Base-by-base conservation (phyloP, 2,329 filamentous ascomycete genomes). In the Aspergillus aculeatus region DNA sequence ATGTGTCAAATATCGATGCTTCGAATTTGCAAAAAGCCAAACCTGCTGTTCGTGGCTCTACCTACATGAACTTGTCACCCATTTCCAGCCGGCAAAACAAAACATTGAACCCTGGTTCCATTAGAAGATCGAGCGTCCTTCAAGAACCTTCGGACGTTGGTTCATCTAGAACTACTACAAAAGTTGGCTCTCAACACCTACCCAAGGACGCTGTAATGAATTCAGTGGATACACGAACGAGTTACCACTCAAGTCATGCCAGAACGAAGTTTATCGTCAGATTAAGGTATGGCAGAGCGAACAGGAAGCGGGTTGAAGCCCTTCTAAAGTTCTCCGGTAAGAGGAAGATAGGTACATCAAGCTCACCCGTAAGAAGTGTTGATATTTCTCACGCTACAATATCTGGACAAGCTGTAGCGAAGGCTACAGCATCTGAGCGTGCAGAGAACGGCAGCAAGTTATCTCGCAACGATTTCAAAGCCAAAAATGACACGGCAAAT, bases 231-330 rank as follows among this genome's bases (percentile, higher is more conserved):
- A 14, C 59, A 38, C 64, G 60, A 62, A 50, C 61, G 29, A 44
- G 38, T 50, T 44, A 47, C 29, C 50, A 55, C 47, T 49, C 52
- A 23, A 31, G n/a, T 19, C 54, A 57, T 12, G 31, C 57, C 19
- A 74, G 68, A 62, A 57, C 60, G 41, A 73, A 68, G 57, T 72
- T 81, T 38, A 71, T 83, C 49, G 78, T 83, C 26, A 82, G 76
- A 62, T 68, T 85, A 47, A 83, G 78, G 60, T 84, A 83, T 66
- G 80, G 81, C 16, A 83, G 80, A 66, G 69, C 77, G 47, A 80
- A 81, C 66, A 73, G 74, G 47, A 78, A 78, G 56, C 77, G 78
- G n/a, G 76, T 84, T 32, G 77, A 80, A 60, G 76, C 70, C 32
- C 69, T 81, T 19, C 71, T 81, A 21, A 80, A 77, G 64, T 77